Base-by-base conservation (phyloP, 192 early-diverging fungal genomes). In the Cladochytrium replicatum region DNA sequence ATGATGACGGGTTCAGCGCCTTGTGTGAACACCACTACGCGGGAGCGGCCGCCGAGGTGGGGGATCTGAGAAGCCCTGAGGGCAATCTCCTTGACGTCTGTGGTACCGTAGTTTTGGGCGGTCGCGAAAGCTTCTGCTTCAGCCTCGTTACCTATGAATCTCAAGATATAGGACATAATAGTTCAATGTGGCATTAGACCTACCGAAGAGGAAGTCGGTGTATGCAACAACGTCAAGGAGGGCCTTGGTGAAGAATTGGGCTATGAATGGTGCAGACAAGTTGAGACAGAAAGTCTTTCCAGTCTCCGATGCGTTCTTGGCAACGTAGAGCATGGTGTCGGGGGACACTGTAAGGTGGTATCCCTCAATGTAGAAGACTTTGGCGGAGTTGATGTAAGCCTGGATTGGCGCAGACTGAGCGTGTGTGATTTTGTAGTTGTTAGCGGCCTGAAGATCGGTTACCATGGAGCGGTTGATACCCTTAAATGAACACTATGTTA, bases 331-430 rank as follows among this genome's bases (percentile, higher is more conserved):
- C 48, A 87, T 88, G 37, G 91, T 85, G 21, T 81, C 80, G 30
- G 81, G 82, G 52, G 85, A 87, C 52, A 91, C 91, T 24, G 96
- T 89, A 47, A 93, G 62, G 83, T 93, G 94, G 79, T 85, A 99
- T 24, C 89, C 91, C 41, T 86, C 86, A 60, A 93, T 75, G 77
- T 99, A 99, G 74, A 75, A 93, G 77, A 77, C 83, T 58, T 87
- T 74, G 42, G 91, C 91, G 42, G 75, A 65, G 68, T 93, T 85
- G 47, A 99, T 87, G 25, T 83, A 63, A 48, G 64, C 58, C 96
- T 91, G 93, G 72, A 84, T 87, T 61, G 84, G 81, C 41, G 85
- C 78, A 26, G 57, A 51, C 45, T 74, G 43, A 32, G 86, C 58
- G 68, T 88, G 85, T 30, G 73, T 63, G 41, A 77, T 50, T 39